Conservation (phyloP, 116 monocot genomes). For the Posidonia oceanica region DNA sequence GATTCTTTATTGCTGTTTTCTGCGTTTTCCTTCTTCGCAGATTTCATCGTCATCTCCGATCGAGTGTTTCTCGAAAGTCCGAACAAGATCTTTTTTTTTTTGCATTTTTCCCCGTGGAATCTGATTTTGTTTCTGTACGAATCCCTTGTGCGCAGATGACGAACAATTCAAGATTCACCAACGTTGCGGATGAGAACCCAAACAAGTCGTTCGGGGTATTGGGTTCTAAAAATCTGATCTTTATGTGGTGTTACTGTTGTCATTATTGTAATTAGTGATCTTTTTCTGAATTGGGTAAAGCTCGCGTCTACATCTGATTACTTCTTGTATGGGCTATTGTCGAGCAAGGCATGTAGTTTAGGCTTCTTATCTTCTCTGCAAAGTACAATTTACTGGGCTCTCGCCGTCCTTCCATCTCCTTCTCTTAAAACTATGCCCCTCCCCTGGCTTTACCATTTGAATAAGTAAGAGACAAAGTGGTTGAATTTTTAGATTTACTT, state of each 20-base stretch:
- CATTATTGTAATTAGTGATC: too few relatives aligned
- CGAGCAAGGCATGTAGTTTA: neutral
- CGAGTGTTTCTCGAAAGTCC: too few relatives aligned
- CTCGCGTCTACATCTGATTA: neutral
- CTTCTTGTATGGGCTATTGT: neutral
- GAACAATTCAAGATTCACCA: neutral
- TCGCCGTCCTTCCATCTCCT: neutral
- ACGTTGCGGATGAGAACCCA: conserved; percentile 10
- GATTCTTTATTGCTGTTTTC: too few relatives aligned
- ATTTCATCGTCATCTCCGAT: too few relatives aligned
- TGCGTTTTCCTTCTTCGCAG: too few relatives aligned
- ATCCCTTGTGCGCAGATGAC: neutral
- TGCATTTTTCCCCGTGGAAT: too few relatives aligned
- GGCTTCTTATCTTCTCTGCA: neutral
- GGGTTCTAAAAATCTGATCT: neutral
- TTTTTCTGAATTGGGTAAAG: too few relatives aligned
- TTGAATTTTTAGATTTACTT: neutral
- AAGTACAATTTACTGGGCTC: too few relatives aligned
- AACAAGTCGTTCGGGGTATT: conserved; percentile 20
- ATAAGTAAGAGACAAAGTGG: neutral
- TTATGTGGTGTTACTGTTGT: neutral
- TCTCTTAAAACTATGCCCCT: neutral
- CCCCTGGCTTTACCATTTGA: neutral
- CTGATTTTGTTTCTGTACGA: too few relatives aligned
- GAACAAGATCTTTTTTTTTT: too few relatives aligned